A percentile compares a stretch with the other conserved stretches of the same genome.
phyloP scores from a whole-genome alignment of 2,329 filamentous ascomycete genomes.

The Fusarium sp. region DNA sequence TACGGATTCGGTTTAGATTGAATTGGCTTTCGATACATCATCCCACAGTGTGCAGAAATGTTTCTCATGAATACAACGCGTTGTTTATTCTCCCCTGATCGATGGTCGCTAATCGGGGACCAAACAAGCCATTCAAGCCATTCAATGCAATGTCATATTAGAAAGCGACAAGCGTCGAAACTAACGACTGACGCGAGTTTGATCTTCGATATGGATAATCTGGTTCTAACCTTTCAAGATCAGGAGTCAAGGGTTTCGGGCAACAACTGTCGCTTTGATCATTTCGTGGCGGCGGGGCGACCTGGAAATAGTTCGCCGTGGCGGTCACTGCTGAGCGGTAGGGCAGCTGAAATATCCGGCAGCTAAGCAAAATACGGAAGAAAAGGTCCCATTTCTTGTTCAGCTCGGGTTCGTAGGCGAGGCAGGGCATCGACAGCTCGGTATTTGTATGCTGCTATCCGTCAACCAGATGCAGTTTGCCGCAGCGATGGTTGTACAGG shows the following conservation, averaged over 20 bases:
- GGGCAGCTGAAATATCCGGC: constrained; percentile 10
- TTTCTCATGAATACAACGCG: constrained; percentile 7
- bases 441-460: constrained; percentile 19
- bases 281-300: constrained; percentile 38
- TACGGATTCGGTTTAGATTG: constrained; percentile 6
- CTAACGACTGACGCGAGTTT: constrained; percentile 14
- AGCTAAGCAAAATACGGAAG: constrained; percentile 13
- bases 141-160: constrained; percentile 13
- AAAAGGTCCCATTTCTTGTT: constrained; percentile 8
- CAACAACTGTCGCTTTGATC: background rate
- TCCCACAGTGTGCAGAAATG: constrained; percentile 4
- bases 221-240: constrained; percentile 1
- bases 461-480: constrained; percentile 1
- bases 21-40: background rate
- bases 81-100: constrained; percentile 21
- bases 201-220: constrained; percentile 19
- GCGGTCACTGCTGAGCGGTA: background rate
- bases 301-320: constrained; percentile 13
- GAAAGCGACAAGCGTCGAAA: constrained; percentile 15
- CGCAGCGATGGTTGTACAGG: constrained; percentile 4
- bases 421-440: constrained; percentile 11
- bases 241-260: background rate
- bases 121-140: background rate
- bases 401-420: constrained; percentile 13
- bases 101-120: constrained; percentile 29